Evolutionary conservation across 2,329 filamentous ascomycete genomes (phyloP), one percentile per base, ranked within the genome.

Genomic region (Akanthomyces muscarius): DNA sequence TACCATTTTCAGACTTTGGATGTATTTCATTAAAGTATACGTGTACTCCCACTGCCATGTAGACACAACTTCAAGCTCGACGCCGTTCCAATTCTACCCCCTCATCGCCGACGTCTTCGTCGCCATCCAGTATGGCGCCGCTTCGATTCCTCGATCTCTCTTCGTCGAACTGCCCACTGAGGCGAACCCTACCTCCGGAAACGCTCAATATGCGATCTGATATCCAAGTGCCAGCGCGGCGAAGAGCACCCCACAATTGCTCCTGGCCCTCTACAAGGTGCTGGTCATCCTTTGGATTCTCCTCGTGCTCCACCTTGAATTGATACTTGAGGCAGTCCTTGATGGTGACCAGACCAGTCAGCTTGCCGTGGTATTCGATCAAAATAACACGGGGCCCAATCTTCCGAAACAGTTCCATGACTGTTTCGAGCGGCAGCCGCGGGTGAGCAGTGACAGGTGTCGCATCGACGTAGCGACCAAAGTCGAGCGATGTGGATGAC

Each of bases 331-430:
- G 79, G 69, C 95, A 98, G 74, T 99, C 95, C 75, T 99, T 99
- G 66, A 97, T 90, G 0, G 95, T 99, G 0, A 99, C 91, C 0
- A 99, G 82, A 0, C 95, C 95, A 0, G 85, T 86, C 2, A 99
- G 82, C 56, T 86, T 86, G 16, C 95, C 95, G 64, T 91, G 89
- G 72, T 97, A 89, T 74, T 99, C 95, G 45, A 97, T 89, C 4
- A 99, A 82, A 56, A 99, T 94, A 6, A 97, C 92, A 1, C 95
- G 86, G 0, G 94, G 95, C 0, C 95, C 95, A 73, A 99, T 96
- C 78, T 98, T 99, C 74, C 94, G 94, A 81, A 99, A 99, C 13
- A 99, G 82, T 72, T 99, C 95, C 92, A 99, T 97, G 38, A 96
- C 94, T 0, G 95, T 99, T 76, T 99, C 95, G 0, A 99, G 86